Conservation (phyloP, 495 filamentous ascomycete genomes). For the Aspergillus ellipticus region DNA sequence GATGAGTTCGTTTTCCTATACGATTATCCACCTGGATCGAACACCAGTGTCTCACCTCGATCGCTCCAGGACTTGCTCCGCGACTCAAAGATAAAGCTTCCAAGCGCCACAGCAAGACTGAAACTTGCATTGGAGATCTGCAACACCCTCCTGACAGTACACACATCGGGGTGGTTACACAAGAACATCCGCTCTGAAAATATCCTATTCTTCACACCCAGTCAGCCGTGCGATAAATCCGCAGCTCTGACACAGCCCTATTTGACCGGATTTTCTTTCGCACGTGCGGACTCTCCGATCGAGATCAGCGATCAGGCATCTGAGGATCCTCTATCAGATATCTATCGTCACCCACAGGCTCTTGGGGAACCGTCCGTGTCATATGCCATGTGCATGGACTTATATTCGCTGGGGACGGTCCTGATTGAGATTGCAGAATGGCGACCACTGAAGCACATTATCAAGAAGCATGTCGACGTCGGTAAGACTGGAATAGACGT, state of each 20-base stretch:
- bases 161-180: too few relatives aligned
- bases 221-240: too few relatives aligned
- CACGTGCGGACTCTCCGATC: not conserved
- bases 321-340: not conserved
- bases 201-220: too few relatives aligned
- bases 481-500: not conserved
- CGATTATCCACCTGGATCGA: not conserved
- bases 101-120: too few relatives aligned
- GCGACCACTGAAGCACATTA: conserved; percentile 1
- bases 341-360: not conserved
- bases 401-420: not conserved
- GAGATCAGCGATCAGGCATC: conserved; percentile 1
- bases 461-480: not conserved
- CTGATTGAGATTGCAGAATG: not conserved
- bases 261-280: not conserved
- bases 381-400: not conserved
- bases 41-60: too few relatives aligned
- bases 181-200: too few relatives aligned
- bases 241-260: not conserved
- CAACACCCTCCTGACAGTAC: too few relatives aligned
- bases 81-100: too few relatives aligned
- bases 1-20: not conserved
- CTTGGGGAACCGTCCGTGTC: not conserved
- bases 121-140: too few relatives aligned
- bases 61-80: too few relatives aligned